Conservation (phyloP, 164 flowering plant species). For the Amborella trichopoda region DNA sequence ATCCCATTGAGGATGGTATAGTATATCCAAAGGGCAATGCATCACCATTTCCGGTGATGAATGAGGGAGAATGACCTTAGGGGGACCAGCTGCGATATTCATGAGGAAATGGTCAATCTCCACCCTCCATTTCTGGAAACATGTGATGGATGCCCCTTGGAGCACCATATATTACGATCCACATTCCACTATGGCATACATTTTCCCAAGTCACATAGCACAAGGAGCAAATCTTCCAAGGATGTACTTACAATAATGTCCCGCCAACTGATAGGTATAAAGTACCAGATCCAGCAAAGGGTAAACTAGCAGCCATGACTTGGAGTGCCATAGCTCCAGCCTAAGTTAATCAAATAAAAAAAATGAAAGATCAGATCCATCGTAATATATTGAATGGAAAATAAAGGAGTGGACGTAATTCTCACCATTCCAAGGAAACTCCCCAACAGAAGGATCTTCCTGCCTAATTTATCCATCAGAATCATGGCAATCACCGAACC, state of each 20-base stretch:
- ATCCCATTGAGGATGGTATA: too few relatives aligned
- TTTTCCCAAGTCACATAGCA: too few relatives aligned
- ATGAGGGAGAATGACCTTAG: too few relatives aligned
- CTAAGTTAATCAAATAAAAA: slow-evolving; percentile 25
- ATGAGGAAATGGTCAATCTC: too few relatives aligned
- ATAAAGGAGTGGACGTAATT: background rate
- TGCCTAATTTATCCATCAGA: slow-evolving; percentile 90
- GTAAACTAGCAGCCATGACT: slow-evolving; percentile 55
- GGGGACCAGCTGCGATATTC: too few relatives aligned
- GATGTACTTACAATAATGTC: slow-evolving; percentile 65
- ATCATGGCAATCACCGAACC: slow-evolving; percentile 74
- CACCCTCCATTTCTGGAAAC: too few relatives aligned
- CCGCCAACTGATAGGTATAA: slow-evolving; percentile 79
- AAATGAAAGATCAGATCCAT: slow-evolving; percentile 3
- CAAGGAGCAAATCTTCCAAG: background rate
- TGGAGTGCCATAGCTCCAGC: slow-evolving; percentile 68
- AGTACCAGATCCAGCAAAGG: slow-evolving; percentile 18
- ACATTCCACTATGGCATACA: too few relatives aligned
- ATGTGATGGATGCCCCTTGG: too few relatives aligned
- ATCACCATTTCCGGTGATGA: too few relatives aligned
- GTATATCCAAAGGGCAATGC: too few relatives aligned
- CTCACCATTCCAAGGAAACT: slow-evolving; percentile 89
- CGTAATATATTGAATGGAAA: background rate
- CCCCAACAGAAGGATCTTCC: slow-evolving; percentile 73
- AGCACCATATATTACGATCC: too few relatives aligned